Evolutionary conservation across 306 rosid species (phyloP).

Genomic region (Quercus wislizeni): DNA sequence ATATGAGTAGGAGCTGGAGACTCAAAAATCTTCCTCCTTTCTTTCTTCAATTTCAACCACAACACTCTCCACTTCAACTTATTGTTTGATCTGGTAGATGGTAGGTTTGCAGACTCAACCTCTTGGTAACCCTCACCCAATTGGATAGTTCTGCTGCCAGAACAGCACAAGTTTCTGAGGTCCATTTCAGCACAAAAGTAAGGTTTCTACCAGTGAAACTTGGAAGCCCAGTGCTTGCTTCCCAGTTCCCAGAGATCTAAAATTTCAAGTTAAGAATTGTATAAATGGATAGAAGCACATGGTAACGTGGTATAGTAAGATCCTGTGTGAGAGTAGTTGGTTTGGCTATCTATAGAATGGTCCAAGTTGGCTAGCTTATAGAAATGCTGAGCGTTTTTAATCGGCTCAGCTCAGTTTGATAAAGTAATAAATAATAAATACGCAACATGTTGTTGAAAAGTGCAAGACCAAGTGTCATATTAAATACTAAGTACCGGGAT

Average conservation of each 20-base stretch:
- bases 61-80: no score
- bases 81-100: not conserved
- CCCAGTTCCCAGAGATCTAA: not conserved
- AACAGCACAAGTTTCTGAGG: conserved; percentile 26
- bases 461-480: not conserved
- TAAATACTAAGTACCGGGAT: not conserved
- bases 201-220: not conserved
- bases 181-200: conserved; percentile 17
- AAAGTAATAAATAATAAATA: not conserved
- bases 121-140: conserved; percentile 19
- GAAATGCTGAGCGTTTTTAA: not conserved
- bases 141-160: conserved; percentile 30
- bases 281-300: not conserved
- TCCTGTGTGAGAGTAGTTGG: not conserved
- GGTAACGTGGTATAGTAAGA: no score
- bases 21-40: conserved; percentile 31
- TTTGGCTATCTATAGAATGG: not conserved
- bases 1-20: conserved; percentile 3
- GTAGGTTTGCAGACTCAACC: not conserved
- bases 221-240: not conserved
- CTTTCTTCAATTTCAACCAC: conserved; percentile 20
- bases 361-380: conserved; percentile 16
- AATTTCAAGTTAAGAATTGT: not conserved
- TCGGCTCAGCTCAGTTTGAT: not conserved
- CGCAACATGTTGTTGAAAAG: not conserved